These are phyloP conservation scores for Trichosporon coremiiforme DNA, from an alignment of 1,284 basidiomycete species.

Conservation along the genomic window DNA sequence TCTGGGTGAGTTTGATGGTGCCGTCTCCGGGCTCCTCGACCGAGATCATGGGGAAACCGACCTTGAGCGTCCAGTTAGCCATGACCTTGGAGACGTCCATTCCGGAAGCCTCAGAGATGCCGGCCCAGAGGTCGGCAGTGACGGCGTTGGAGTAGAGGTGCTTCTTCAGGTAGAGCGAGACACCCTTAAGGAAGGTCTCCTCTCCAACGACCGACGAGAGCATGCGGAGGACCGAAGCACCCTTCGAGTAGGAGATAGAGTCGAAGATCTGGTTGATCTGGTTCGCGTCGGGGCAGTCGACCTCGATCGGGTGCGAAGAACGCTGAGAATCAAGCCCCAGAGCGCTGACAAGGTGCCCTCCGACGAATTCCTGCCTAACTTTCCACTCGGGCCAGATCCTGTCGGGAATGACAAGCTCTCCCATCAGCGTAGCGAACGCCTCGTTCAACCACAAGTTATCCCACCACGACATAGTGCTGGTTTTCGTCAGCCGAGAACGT, in stretches of 20 bases:
- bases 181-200: constrained; percentile 81
- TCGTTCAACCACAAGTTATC: constrained; percentile 71
- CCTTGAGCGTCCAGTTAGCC: constrained; percentile 90
- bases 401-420: constrained; percentile 87
- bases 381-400: constrained; percentile 62
- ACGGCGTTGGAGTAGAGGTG: constrained; percentile 80
- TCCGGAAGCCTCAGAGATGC: constrained; percentile 76
- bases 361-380: constrained; percentile 61
- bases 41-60: constrained; percentile 83
- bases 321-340: constrained; percentile 82
- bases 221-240: constrained; percentile 87
- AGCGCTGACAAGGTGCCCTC: constrained; percentile 62
- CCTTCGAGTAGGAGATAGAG: constrained; percentile 80
- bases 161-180: constrained; percentile 89
- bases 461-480: constrained; percentile 86
- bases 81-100: constrained; percentile 79
- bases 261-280: constrained; percentile 90
- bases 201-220: constrained; percentile 85
- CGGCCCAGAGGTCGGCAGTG: constrained; percentile 87
- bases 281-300: constrained; percentile 83
- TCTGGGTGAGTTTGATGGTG: constrained; percentile 75
- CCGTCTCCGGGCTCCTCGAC: constrained; percentile 75
- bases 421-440: constrained; percentile 85
- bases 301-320: constrained; percentile 94
- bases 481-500: not conserved